phyloP scores from a whole-genome alignment of 345 rosid species.

The Eucalyptus camaldulensis region DNA sequence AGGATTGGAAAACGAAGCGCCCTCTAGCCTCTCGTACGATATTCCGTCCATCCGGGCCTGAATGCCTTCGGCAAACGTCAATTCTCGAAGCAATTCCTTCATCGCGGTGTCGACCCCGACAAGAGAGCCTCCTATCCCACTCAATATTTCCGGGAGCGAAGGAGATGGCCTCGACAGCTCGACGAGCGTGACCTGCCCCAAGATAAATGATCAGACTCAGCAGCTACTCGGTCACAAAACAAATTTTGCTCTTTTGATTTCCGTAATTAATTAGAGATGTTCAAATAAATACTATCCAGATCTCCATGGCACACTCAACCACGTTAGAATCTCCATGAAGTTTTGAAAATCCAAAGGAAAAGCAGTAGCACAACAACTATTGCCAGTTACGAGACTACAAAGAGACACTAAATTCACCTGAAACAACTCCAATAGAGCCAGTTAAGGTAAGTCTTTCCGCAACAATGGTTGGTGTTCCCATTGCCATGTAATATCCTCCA shows the following conservation, averaged over 20 bases:
- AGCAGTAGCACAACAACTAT: neutral
- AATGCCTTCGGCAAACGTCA: constrained; percentile 42
- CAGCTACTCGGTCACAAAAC: neutral
- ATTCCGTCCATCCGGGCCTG: constrained; percentile 96
- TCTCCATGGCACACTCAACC: neutral
- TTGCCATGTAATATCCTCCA: constrained; percentile 98
- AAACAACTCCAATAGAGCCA: constrained; percentile 90
- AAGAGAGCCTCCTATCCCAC: constrained; percentile 55
- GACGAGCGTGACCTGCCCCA: constrained; percentile 62
- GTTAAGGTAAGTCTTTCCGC: constrained; percentile 82
- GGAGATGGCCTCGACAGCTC: constrained; percentile 78
- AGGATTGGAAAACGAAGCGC: constrained; percentile 35
- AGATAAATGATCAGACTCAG: neutral
- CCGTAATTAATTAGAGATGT: neutral
- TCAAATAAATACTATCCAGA: neutral
- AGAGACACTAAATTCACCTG: constrained; percentile 29
- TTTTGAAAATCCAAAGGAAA: neutral
- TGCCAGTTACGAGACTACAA: neutral
- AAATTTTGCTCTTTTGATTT: neutral
- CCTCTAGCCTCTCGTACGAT: constrained; percentile 61
- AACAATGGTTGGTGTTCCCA: constrained; percentile 68
- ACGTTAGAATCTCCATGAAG: neutral
- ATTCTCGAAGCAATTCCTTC: constrained; percentile 44
- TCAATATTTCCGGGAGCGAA: constrained; percentile 57
- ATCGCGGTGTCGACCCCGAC: constrained; percentile 58